Base-by-base conservation (phyloP, 306 rosid genomes). In the Geum urbanum region DNA sequence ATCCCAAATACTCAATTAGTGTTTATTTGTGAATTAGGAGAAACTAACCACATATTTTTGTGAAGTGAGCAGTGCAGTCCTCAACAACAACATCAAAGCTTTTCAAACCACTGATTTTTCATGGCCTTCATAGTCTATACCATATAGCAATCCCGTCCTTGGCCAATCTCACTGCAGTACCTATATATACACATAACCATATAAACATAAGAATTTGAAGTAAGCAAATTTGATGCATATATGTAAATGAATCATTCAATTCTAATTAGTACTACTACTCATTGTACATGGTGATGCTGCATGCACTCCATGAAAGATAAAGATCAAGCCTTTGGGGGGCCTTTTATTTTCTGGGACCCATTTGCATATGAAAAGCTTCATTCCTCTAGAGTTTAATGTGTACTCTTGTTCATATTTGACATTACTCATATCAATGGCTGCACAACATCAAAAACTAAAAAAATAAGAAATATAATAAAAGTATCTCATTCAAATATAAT, bases 121-220 rank as follows among this genome's bases (percentile, higher is more conserved):
- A 76, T 95, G 99, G 4, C 99, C 97, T 84, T 91, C 96, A 49
- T 91, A 95, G 72, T 95, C 99, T 8, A 91, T 72, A 0, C 97
- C 99, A 72, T 87, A 89, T 0, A 91, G 83, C 97, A 81, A 41
- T 89, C 0, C 99, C 96, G 24, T 84, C 85, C n/a, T 82, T 73
- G 49, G 79, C 97, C 4, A 95, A 78, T 75, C 91, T 80, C 9
- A 24, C 80, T 72, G 88, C 97, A 4, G 92, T 87, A 72, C 91
- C 98, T 94, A 7, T 8, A 11, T 43, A 22, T 32, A 32, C 2
- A 32, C 16, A 20, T 35, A 7, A 22, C 4, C 37, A 51, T 14
- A 1, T 9, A 13, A 6, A 44, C 32, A 20, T 41, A 6, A 12
- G 27, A 14, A 35, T 32, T 15, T 59, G 20, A 35, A 14, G 46